phyloP scores from a whole-genome alignment of 2,329 filamentous ascomycete genomes.

The Sclerotinia sclerotiorum region DNA sequence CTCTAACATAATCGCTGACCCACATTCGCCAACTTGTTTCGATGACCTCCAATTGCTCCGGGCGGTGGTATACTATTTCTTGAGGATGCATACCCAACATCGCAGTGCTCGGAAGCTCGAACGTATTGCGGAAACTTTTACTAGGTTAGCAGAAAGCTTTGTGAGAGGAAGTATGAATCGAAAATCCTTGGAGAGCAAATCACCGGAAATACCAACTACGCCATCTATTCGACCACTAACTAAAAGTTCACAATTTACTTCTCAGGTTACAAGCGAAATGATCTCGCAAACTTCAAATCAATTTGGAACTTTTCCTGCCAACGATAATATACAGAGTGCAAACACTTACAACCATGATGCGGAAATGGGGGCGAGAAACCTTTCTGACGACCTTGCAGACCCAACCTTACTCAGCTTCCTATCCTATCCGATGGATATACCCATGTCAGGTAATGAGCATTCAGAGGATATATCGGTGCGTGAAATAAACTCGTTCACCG shows the following conservation, averaged over 20 bases:
- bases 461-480: neutral
- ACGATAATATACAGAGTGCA: neutral
- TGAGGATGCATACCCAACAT: conserved; percentile 26
- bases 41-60: conserved; percentile 22
- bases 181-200: neutral
- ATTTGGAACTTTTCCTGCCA: neutral
- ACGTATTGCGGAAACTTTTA: conserved; percentile 25
- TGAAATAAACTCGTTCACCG: neutral
- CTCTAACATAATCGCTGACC: conserved; percentile 25
- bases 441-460: conserved; percentile 6
- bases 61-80: conserved; percentile 25
- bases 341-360: too few relatives aligned
- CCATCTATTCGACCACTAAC: neutral
- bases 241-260: neutral
- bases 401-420: conserved; percentile 6
- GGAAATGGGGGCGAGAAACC: neutral
- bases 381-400: neutral
- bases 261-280: neutral
- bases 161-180: conserved; percentile 21
- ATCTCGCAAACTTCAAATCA: neutral
- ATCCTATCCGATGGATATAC: conserved; percentile 20
- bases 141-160: conserved; percentile 22
- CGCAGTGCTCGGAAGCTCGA: conserved; percentile 23
- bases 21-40: conserved; percentile 21
- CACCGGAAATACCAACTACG: neutral